Percentiles rank a stretch among this genome's conserved stretches.
Conservation (phyloP, 371 early-diverging fungal genomes). For the Fennellomyces sp. region DNA sequence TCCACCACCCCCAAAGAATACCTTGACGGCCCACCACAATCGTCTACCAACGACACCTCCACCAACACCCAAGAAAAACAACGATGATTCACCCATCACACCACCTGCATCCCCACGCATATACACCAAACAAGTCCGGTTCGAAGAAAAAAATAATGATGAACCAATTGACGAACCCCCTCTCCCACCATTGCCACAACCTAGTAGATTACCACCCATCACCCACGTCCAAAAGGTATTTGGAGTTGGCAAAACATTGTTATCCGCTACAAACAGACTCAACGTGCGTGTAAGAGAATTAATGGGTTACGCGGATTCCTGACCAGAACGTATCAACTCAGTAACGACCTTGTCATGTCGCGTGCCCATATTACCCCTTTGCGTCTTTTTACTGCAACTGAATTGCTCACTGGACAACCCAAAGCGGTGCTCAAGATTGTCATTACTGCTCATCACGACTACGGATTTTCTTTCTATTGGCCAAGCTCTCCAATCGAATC, state of each 20-base stretch:
- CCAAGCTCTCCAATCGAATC: not conserved
- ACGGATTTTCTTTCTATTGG: constrained; percentile 17
- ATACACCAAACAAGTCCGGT: not conserved
- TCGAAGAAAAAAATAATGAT: not conserved
- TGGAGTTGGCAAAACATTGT: not conserved
- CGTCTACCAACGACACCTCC: constrained; percentile 1
- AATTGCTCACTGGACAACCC: constrained; percentile 13
- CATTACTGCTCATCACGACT: constrained; percentile 3
- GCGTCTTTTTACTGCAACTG: constrained; percentile 21
- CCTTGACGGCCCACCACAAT: not conserved
- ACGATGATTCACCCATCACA: constrained; percentile 2
- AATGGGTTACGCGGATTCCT: constrained; percentile 24
- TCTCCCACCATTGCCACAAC: constrained; percentile 6
- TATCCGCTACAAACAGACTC: not conserved
- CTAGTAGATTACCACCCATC: constrained; percentile 2
- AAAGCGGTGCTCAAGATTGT: constrained; percentile 20
- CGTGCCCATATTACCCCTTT: constrained; percentile 14
- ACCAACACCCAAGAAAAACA: constrained; percentile 4
- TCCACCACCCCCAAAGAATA: not conserved
- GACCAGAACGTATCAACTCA: constrained; percentile 28
- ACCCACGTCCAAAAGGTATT: constrained; percentile 25
- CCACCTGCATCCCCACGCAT: constrained; percentile 13
- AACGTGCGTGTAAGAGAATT: constrained; percentile 12
- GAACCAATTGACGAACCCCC: not conserved
- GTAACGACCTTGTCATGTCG: constrained; percentile 19